These are phyloP conservation scores for Eucalyptus camaldulensis DNA, from an alignment of 345 rosid species.

Conservation along the genomic window DNA sequence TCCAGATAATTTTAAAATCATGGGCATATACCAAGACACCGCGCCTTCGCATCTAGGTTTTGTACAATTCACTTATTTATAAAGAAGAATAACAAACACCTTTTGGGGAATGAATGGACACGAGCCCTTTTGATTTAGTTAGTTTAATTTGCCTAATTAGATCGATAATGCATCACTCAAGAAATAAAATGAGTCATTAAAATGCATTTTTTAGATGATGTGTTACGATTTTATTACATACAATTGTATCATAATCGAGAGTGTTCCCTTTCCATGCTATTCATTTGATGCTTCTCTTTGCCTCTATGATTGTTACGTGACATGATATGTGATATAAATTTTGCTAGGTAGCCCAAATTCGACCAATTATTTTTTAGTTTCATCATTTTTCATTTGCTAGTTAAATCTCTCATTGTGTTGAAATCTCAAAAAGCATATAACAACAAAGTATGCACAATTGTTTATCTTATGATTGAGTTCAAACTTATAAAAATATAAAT, in stretches of 20 bases:
- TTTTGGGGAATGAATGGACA: not conserved
- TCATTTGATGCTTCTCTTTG: fast-evolving
- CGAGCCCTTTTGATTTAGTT: not conserved
- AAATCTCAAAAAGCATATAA: not conserved
- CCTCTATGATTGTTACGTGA: not conserved
- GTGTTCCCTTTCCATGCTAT: fast-evolving
- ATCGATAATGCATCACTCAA: fast-evolving
- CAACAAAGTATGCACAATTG: too few species aligned
- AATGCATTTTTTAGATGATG: not conserved
- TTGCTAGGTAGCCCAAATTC: fast-evolving
- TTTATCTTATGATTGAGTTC: not conserved
- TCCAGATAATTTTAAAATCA: not conserved
- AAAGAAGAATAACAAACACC: not conserved
- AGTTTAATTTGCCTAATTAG: not conserved
- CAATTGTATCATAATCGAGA: fast-evolving
- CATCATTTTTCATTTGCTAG: not conserved
- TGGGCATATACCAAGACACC: not conserved
- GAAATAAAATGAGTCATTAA: not conserved
- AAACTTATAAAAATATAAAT: not conserved
- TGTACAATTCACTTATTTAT: not conserved
- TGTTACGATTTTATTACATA: not conserved
- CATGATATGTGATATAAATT: not conserved
- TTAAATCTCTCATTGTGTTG: not conserved
- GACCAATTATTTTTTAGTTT: not conserved
- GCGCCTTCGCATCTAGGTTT: not conserved